Base-by-base conservation (phyloP, 371 early-diverging fungal species). In the Lichtheimia ramosa region DNA sequence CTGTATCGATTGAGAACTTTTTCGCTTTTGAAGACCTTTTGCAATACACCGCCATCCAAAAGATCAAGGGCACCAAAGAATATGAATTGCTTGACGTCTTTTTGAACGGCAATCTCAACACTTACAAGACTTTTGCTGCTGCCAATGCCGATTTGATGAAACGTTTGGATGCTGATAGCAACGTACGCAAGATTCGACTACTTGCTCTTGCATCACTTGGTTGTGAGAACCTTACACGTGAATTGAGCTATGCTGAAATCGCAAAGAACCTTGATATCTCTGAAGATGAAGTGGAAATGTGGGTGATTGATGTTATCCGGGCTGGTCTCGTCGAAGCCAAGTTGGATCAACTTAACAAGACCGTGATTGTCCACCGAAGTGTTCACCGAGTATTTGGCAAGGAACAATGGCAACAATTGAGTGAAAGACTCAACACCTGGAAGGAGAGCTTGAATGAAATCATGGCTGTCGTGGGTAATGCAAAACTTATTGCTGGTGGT, bases 251-350 rank as follows among this genome's bases (percentile, higher is more conserved):
- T 71, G 68, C 68, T 51, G 81, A 83, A 20, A 87, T 97, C 55
- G 88, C 93, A 50, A 76, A 81, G 51, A 86, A 83, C 6, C 77
- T 96, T 51, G 86, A 86, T 61, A 85, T 96, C 52, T 73, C 80
- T 10, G 88, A 85, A 58, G 86, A 81, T n/a, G 93, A 95, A 42
- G 93, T 95, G 6, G 96, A 96, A 77, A 73, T 93, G 82, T 93
- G 93, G 93, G 89, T 94, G 20, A 95, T 97, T 74, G 94, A 95
- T 73, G 88, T 86, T 13, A 94, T 96, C 58, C 92, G 95, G 27
- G 89, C 92, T 39, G 93, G 94, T 48, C 81, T 97, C 59, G 85
- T 96, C n/a, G 95, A 96, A 71, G 96, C 94, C 64, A 93, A 93
- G 75, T 87, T 97, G 77, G 90, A 96, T 79, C 97, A 96, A 79